Conservation (phyloP, 2,329 filamentous ascomycete genomes). For the Clonostachys rhizophaga region DNA sequence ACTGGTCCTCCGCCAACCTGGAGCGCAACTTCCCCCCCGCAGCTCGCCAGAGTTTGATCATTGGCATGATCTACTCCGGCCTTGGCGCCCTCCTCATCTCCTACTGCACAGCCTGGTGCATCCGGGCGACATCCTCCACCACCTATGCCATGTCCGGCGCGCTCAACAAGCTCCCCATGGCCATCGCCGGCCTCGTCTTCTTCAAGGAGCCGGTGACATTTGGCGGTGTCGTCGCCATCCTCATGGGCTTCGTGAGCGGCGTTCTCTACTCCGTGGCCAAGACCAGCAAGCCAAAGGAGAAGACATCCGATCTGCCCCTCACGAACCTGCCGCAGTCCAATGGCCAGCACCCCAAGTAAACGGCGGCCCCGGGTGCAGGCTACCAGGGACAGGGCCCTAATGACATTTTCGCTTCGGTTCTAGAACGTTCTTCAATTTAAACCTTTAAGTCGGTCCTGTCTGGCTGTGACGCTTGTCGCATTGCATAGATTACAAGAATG, state of each 20-base stretch:
- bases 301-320: too few species aligned
- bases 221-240: slow-evolving; percentile 86
- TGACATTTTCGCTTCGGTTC: too few species aligned
- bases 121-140: slow-evolving; percentile 93
- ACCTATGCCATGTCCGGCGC: slow-evolving; percentile 99
- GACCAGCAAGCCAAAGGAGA: slow-evolving; percentile 67
- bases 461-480: too few species aligned
- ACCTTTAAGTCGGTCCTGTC: too few species aligned
- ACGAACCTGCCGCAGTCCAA: too few species aligned
- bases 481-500: too few species aligned
- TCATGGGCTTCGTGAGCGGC: slow-evolving; percentile 86
- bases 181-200: slow-evolving; percentile 87
- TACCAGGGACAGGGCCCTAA: too few species aligned
- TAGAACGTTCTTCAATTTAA: too few species aligned
- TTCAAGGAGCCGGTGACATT: slow-evolving; percentile 92
- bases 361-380: too few species aligned
- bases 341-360: too few species aligned
- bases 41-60: slow-evolving; percentile 71
- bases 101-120: slow-evolving; percentile 99
- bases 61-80: slow-evolving; percentile 92
- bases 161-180: slow-evolving; percentile 98
- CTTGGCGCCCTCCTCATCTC: slow-evolving; percentile 95
- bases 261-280: slow-evolving; percentile 68
- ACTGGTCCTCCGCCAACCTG: slow-evolving; percentile 87
- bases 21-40: slow-evolving; percentile 83